Percentiles rank a stretch among this genome's conserved stretches.
These are phyloP conservation scores for Mycena leptocephala DNA, from an alignment of 768 basidiomycete species.

Conservation along the genomic window DNA sequence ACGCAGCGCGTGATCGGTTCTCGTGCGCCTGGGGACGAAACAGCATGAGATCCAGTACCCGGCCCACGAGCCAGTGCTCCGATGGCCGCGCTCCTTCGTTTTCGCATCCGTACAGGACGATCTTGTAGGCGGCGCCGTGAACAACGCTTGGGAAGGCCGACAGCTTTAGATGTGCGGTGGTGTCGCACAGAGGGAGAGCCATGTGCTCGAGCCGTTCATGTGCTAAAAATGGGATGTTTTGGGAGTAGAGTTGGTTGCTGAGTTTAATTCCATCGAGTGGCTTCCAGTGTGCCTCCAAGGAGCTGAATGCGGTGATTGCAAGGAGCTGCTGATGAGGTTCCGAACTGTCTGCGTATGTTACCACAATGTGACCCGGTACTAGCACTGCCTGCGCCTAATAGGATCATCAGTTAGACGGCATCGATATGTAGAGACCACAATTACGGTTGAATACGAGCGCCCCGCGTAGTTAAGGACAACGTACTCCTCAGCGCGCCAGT, in stretches of 20 bases:
- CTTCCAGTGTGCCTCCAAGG: not conserved
- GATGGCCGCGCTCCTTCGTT: not conserved
- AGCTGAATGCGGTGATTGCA: not conserved
- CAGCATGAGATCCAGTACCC: not conserved
- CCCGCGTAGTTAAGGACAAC: not conserved
- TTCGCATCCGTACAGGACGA: not conserved
- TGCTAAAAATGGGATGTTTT: not conserved
- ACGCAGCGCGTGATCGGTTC: not conserved
- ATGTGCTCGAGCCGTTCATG: not conserved
- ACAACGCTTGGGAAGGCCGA: not conserved
- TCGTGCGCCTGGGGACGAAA: not conserved
- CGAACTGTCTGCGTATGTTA: not conserved
- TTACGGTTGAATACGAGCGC: not conserved
- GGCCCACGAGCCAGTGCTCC: not conserved
- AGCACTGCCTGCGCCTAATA: not conserved
- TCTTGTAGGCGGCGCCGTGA: not conserved
- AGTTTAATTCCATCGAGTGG: not conserved
- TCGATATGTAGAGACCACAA: not conserved
- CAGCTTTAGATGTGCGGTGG: not conserved
- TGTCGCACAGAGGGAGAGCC: not conserved
- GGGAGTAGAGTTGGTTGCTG: not conserved
- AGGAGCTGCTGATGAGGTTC: not conserved
- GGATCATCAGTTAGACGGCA: not conserved
- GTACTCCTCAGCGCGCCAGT: not conserved
- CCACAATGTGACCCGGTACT: not conserved